Percentiles rank a stretch among this genome's conserved stretches.
phyloP scores from a whole-genome alignment of 2,329 filamentous ascomycete genomes.

The Colletotrichum camelliae region DNA sequence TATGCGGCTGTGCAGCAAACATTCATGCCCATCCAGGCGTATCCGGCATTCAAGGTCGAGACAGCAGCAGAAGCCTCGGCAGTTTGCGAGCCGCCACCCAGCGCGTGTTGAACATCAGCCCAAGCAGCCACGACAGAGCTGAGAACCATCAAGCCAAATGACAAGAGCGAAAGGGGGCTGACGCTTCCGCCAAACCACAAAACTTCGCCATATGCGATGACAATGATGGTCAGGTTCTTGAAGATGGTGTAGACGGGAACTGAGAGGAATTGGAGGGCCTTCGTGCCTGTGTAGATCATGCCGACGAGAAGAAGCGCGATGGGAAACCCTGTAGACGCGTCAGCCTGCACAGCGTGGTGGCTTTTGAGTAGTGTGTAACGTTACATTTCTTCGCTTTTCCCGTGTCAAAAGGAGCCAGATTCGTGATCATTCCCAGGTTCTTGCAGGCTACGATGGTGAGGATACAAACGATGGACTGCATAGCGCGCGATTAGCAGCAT shows the following conservation, averaged over 20 bases:
- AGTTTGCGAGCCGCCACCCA: conserved; percentile 60
- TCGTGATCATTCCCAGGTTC: conserved; percentile 80
- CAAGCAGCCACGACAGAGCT: conserved; percentile 95
- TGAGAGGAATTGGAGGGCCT: conserved; percentile 93
- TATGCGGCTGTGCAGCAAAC: conserved; percentile 94
- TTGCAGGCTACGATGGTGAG: conserved; percentile 84
- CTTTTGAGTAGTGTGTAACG: conserved; percentile 34
- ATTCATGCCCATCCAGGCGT: conserved; percentile 98
- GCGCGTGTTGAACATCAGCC: conserved; percentile 91
- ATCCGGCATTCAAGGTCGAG: conserved; percentile 90
- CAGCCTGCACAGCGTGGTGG: conserved; percentile 13
- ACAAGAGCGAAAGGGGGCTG: conserved; percentile 84
- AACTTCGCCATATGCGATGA: conserved; percentile 98
- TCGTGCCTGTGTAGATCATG: conserved; percentile 98
- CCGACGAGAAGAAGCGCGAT: conserved; percentile 94
- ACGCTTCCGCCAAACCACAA: conserved; percentile 97
- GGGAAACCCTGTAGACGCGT: conserved; percentile 80
- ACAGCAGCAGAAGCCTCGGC: conserved; percentile 75
- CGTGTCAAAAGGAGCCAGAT: conserved; percentile 79
- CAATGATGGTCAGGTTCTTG: conserved; percentile 98
- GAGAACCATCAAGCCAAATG: conserved; percentile 95
- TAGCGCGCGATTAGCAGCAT: neutral
- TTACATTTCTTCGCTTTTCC: conserved; percentile 93
- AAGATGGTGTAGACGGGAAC: conserved; percentile 99
- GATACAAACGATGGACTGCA: conserved; percentile 86